These are phyloP conservation scores for Labyrinthula sp. DNA, from an alignment of 352 stramenopile species.

Conservation along the genomic window DNA sequence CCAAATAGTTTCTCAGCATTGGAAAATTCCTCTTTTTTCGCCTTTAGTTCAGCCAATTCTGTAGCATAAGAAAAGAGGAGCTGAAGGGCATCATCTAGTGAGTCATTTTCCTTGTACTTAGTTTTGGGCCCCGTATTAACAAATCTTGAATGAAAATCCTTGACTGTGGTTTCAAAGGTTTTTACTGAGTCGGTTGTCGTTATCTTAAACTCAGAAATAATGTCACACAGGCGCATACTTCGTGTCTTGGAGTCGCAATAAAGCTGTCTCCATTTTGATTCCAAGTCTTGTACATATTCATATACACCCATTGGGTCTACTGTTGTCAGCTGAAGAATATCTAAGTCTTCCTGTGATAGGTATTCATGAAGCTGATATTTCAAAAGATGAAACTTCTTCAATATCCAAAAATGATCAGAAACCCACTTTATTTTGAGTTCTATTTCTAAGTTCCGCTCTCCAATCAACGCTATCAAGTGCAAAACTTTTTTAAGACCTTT, in stretches of 20 bases:
- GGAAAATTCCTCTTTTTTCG: conserved; percentile 53
- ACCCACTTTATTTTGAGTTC: conserved; percentile 75
- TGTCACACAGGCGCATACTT: conserved; percentile 64
- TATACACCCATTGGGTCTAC: too few relatives aligned
- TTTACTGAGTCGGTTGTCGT: conserved; percentile 69
- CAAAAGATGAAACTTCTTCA: conserved; percentile 24
- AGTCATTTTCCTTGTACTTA: conserved; percentile 38
- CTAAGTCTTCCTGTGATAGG: conserved; percentile 46
- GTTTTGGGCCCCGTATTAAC: conserved; percentile 54
- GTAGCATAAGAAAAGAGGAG: conserved; percentile 58
- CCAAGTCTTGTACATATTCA: conserved; percentile 35
- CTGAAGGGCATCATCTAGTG: conserved; percentile 64
- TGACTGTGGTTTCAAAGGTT: conserved; percentile 59
- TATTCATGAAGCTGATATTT: conserved; percentile 1
- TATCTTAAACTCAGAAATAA: conserved; percentile 75
- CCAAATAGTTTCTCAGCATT: conserved; percentile 81
- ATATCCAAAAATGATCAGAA: conserved; percentile 50
- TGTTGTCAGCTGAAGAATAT: conserved; percentile 41
- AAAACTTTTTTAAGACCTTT: too few relatives aligned
- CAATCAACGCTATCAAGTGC: conserved; percentile 61
- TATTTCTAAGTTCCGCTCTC: conserved; percentile 66
- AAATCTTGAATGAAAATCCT: conserved; percentile 59
- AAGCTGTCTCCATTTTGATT: conserved; percentile 54
- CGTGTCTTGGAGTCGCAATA: conserved; percentile 63
- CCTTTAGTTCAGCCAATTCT: conserved; percentile 49